These are phyloP conservation scores for Hirsutella rhossiliensis DNA, from an alignment of 2,329 filamentous ascomycete species.

Conservation along the genomic window DNA sequence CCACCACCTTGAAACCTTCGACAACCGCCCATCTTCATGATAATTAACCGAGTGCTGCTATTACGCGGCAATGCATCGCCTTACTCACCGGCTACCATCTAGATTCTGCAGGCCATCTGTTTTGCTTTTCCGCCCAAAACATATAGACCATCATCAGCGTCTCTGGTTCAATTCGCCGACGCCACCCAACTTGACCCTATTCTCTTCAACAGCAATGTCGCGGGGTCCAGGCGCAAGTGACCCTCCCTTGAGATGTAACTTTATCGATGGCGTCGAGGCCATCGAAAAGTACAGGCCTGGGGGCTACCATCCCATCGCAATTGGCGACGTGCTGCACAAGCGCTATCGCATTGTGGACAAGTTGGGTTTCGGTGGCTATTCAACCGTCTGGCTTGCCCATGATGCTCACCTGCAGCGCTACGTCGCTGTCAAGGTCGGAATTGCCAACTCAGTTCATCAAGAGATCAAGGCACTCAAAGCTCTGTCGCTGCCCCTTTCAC, in stretches of 20 bases:
- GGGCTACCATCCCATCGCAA: constrained; percentile 3
- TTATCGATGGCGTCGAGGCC: background rate
- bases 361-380: constrained; percentile 4
- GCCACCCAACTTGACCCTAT: no score
- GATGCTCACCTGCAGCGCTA: background rate
- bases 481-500: background rate
- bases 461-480: background rate
- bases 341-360: constrained; percentile 7
- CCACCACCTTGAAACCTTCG: no score
- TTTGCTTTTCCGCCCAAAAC: no score
- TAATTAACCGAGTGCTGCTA: no score
- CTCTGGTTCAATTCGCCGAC: no score
- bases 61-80: no score
- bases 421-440: constrained; percentile 4
- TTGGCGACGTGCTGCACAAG: constrained; percentile 3
- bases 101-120: no score
- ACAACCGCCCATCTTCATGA: no score
- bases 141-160: no score
- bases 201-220: no score
- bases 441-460: constrained; percentile 1
- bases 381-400: constrained; percentile 6
- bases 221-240: no score
- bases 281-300: background rate
- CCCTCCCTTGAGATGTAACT: background rate
- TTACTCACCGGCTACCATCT: no score